Percentiles rank a stretch among this genome's conserved stretches.
Evolutionary conservation across 140 eudicot species (phyloP).

Genomic region (Erigeron philadelphicus): DNA sequence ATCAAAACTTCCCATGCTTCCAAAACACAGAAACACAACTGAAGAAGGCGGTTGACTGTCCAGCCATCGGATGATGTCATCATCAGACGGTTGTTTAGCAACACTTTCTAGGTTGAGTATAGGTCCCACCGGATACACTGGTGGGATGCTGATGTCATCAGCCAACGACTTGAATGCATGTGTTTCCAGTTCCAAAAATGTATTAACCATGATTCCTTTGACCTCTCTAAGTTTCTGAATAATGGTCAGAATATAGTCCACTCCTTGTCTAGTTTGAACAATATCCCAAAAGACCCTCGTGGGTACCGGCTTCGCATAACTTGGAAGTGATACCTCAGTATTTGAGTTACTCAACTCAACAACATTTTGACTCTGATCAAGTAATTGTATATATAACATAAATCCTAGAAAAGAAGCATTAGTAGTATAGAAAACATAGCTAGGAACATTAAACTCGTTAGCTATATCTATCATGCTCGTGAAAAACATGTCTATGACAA

Average conservation of each 20-base stretch:
- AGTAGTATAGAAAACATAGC: constrained; percentile 35
- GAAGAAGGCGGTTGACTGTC: constrained; percentile 44
- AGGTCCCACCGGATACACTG: constrained; percentile 51
- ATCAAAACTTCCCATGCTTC: constrained; percentile 29
- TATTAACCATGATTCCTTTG: constrained; percentile 42
- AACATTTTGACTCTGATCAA: constrained; percentile 21
- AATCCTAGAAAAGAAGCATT: constrained; percentile 31
- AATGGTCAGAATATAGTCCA: background rate
- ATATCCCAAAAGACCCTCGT: constrained; percentile 10
- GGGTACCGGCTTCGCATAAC: constrained; percentile 25
- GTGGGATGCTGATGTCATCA: constrained; percentile 23
- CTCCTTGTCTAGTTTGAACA: background rate
- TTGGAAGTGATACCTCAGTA: constrained; percentile 11
- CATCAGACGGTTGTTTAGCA: constrained; percentile 16
- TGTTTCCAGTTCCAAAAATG: constrained; percentile 42
- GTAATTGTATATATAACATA: constrained; percentile 10
- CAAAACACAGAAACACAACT: constrained; percentile 46
- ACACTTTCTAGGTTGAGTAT: constrained; percentile 28
- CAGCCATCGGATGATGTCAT: constrained; percentile 22
- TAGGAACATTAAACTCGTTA: constrained; percentile 33
- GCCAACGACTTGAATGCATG: constrained; percentile 31
- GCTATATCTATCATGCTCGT: constrained; percentile 35
- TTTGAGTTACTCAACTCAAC: constrained; percentile 5
- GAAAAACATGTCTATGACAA: constrained; percentile 36
- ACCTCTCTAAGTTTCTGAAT: background rate